These are phyloP conservation scores for Dicorynia guianensis DNA, from an alignment of 306 rosid species.

Conservation along the genomic window DNA sequence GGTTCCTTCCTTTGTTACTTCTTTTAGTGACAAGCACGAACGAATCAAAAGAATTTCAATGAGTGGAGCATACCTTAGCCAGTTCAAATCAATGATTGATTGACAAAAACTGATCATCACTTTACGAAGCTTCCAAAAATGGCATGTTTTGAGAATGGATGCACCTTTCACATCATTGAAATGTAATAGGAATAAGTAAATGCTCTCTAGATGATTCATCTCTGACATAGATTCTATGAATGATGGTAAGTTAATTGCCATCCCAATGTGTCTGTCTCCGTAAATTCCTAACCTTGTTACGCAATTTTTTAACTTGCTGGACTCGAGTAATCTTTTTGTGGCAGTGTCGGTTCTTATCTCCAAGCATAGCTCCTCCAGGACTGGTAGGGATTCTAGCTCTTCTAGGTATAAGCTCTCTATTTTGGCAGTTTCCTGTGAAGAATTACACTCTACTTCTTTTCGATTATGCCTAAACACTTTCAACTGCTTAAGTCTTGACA, in stretches of 20 bases:
- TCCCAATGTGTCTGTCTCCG: not conserved
- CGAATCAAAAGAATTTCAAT: not conserved
- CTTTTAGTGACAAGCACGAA: not conserved
- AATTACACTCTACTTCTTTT: no score
- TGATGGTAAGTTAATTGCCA: not conserved
- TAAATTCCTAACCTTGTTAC: not conserved
- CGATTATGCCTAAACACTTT: not conserved
- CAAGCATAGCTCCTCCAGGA: slow-evolving; percentile 11
- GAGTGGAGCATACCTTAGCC: not conserved
- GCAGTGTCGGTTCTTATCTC: not conserved
- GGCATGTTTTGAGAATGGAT: no score
- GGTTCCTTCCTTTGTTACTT: not conserved
- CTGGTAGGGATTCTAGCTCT: slow-evolving; percentile 19
- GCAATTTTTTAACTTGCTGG: not conserved
- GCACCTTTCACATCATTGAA: accelerated
- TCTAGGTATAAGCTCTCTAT: not conserved
- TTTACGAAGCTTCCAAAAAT: no score
- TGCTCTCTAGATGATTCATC: not conserved
- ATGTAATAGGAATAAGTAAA: no score
- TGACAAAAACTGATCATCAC: no score
- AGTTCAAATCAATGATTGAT: no score
- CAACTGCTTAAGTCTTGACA: not conserved
- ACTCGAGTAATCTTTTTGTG: not conserved
- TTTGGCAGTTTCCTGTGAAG: no score
- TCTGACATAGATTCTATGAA: not conserved